Conservation (phyloP, 2,329 filamentous ascomycete species). For the Paraphoma sp. region DNA sequence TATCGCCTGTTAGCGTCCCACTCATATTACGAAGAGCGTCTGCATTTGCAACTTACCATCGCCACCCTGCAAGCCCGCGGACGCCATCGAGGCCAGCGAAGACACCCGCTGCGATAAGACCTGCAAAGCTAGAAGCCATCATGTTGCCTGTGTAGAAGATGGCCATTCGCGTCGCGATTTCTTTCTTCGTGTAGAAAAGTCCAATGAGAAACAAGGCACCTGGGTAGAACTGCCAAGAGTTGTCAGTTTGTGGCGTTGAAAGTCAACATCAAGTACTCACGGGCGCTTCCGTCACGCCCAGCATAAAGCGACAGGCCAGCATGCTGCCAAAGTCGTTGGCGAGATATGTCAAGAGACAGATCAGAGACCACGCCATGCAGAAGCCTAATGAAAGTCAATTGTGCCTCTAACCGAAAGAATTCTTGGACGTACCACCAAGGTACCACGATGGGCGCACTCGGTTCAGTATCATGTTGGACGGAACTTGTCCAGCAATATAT, state of each 20-base stretch:
- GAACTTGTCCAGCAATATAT: conserved; percentile 12
- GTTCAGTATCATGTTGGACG: conserved; percentile 5
- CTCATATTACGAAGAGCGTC: neutral
- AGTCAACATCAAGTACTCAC: neutral
- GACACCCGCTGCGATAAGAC: conserved; percentile 48
- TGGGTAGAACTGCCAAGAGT: conserved; percentile 58
- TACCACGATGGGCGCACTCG: conserved; percentile 9
- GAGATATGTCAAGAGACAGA: neutral
- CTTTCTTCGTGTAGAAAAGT: conserved; percentile 68
- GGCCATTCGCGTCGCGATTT: conserved; percentile 39
- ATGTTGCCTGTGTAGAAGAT: conserved; percentile 47
- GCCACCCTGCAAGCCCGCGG: conserved; percentile 39
- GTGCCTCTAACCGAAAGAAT: neutral
- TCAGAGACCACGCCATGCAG: neutral
- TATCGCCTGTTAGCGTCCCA: neutral
- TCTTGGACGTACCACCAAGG: neutral
- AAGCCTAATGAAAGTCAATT: neutral
- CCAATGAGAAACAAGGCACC: conserved; percentile 67
- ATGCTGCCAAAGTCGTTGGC: conserved; percentile 38
- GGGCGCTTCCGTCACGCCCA: conserved; percentile 40
- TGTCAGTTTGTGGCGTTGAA: neutral
- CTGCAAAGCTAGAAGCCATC: conserved; percentile 49
- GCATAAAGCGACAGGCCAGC: conserved; percentile 34
- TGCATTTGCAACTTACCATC: conserved; percentile 15
- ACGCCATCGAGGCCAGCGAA: conserved; percentile 29